Conservation (phyloP, 169 alveolate genomes). For the Plasmodium malariae region DNA sequence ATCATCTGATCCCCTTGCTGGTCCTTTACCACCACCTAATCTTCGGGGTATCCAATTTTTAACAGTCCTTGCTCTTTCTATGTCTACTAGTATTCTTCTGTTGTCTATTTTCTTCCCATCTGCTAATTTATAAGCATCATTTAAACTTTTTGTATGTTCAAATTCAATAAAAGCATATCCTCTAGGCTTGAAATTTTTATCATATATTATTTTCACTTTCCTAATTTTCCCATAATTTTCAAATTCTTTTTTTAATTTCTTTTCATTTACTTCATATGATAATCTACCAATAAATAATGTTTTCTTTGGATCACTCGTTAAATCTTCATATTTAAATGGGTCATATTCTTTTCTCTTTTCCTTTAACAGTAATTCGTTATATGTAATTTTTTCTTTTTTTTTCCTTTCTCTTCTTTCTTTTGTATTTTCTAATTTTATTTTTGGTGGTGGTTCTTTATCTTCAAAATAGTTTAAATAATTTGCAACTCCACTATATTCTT, state of each 20-base stretch:
- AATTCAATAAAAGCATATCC: constrained; percentile 98
- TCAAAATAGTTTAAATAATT: constrained; percentile 78
- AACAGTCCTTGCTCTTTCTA: constrained; percentile 95
- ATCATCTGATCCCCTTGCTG: constrained; percentile 81
- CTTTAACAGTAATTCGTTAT: constrained; percentile 70
- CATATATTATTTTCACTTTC: constrained; percentile 88
- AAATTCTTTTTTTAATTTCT: constrained; percentile 92
- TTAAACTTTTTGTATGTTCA: constrained; percentile 92
- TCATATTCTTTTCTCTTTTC: constrained; percentile 78
- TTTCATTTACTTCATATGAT: constrained; percentile 94
- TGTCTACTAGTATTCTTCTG: constrained; percentile 94
- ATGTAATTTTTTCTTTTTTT: constrained; percentile 76
- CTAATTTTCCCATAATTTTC: constrained; percentile 95
- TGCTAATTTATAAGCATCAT: constrained; percentile 93
- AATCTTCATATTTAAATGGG: constrained; percentile 80
- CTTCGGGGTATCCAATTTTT: constrained; percentile 96
- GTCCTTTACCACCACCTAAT: constrained; percentile 97
- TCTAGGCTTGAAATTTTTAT: constrained; percentile 92
- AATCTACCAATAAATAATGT: constrained; percentile 96
- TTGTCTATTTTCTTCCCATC: constrained; percentile 95
- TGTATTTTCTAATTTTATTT: constrained; percentile 82
- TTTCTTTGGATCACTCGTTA: constrained; percentile 93
- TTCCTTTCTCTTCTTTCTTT: constrained; percentile 80
- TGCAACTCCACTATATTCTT: constrained; percentile 78
- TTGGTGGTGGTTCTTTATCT: constrained; percentile 81